These are phyloP conservation scores for Linnemannia exigua DNA, from an alignment of 192 early-diverging fungal genomes.

Conservation along the genomic window DNA sequence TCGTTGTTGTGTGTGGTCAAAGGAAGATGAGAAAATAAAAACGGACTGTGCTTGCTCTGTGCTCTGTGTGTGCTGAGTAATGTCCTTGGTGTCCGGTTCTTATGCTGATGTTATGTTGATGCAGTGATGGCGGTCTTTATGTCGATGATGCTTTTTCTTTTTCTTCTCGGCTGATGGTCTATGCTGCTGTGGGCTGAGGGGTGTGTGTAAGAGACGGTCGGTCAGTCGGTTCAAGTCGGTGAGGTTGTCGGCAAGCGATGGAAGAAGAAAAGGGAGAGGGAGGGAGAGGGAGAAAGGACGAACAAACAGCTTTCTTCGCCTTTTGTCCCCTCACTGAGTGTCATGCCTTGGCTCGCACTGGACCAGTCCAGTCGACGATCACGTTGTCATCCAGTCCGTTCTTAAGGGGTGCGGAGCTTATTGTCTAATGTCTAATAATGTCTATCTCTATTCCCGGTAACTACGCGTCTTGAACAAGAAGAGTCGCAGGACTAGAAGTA, in stretches of 20 bases:
- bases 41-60: neutral
- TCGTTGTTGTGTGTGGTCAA: neutral
- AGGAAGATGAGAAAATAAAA: neutral
- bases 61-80: neutral
- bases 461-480: neutral
- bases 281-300: neutral
- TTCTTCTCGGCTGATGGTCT: neutral
- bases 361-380: neutral
- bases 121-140: neutral
- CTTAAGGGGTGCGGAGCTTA: neutral
- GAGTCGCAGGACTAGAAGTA: slow-evolving; percentile 1
- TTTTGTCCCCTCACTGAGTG: neutral
- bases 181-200: neutral
- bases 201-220: neutral
- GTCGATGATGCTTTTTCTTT: neutral
- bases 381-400: too few species aligned
- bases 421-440: neutral
- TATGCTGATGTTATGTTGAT: neutral
- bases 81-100: neutral
- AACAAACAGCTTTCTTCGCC: neutral
- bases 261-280: neutral
- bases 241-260: neutral
- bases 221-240: neutral
- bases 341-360: neutral
- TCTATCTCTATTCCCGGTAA: neutral